phyloP scores from a whole-genome alignment of 1,139 yeast genomes.

The Debaryomyces fabryi region DNA sequence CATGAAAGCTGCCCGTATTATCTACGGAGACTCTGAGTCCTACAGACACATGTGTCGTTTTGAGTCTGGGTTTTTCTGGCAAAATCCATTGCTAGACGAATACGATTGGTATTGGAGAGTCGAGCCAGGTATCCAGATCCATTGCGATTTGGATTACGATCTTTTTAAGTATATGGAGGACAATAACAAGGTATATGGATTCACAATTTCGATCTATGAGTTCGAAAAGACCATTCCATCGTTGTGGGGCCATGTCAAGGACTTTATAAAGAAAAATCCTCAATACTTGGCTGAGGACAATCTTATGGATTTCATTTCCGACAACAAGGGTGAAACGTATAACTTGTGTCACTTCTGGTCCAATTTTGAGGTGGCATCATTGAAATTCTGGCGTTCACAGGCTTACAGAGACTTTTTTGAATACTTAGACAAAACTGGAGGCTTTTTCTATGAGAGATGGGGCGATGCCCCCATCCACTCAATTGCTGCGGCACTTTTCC shows the following conservation, averaged over 20 bases:
- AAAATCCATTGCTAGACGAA: conserved; percentile 52
- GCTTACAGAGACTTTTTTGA: conserved; percentile 73
- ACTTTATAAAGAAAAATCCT: conserved; percentile 50
- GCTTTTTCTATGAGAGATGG: conserved; percentile 94
- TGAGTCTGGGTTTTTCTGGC: conserved; percentile 67
- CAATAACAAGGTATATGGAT: conserved; percentile 63
- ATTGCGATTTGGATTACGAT: conserved; percentile 68
- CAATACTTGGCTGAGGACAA: conserved; percentile 49
- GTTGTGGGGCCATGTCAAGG: conserved; percentile 57
- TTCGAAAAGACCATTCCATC: conserved; percentile 59
- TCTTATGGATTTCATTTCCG: conserved; percentile 52
- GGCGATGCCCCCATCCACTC: conserved; percentile 96
- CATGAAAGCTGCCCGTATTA: conserved; percentile 52
- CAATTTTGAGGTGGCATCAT: conserved; percentile 81
- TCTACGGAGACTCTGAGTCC: conserved; percentile 64
- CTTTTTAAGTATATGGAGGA: conserved; percentile 64
- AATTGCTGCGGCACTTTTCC: conserved; percentile 73
- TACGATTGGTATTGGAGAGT: conserved; percentile 76
- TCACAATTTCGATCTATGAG: conserved; percentile 67
- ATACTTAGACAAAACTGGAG: conserved; percentile 73
- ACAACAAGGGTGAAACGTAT: conserved; percentile 66
- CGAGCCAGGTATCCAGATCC: conserved; percentile 64
- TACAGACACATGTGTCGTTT: conserved; percentile 81
- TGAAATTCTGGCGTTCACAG: conserved; percentile 73
- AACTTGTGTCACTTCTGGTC: conserved; percentile 93